Percentiles rank a stretch among this genome's conserved stretches.
phyloP scores from a whole-genome alignment of 2,329 filamentous ascomycete species.

The Fusarium sp. region DNA sequence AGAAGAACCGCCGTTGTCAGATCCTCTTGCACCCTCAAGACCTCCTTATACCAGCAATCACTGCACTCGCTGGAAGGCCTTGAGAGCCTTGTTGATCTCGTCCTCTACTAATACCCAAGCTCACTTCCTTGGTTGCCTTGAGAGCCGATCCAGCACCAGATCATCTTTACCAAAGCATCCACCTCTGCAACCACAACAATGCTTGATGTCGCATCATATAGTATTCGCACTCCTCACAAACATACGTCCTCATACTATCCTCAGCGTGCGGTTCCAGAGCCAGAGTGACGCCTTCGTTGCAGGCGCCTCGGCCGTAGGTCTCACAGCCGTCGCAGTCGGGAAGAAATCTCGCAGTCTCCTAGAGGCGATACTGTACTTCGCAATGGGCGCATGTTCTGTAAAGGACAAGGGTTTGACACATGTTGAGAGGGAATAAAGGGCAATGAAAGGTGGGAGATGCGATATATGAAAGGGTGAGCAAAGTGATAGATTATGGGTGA shows the following conservation, averaged over 20 bases:
- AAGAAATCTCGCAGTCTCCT: conserved; percentile 35
- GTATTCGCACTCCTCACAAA: conserved; percentile 22
- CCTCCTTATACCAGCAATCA: not conserved
- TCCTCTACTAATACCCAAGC: not conserved
- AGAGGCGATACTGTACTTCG: conserved; percentile 26
- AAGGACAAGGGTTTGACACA: conserved; percentile 35
- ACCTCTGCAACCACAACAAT: conserved; percentile 19
- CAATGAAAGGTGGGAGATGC: not conserved
- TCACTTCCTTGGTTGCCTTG: not conserved
- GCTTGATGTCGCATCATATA: conserved; percentile 16
- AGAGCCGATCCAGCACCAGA: not conserved
- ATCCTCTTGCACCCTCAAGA: not conserved
- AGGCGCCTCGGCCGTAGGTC: conserved; percentile 29
- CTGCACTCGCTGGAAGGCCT: not conserved
- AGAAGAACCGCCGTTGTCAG: not conserved
- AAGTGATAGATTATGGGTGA: not conserved
- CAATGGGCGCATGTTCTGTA: conserved; percentile 37
- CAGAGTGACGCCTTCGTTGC: conserved; percentile 30
- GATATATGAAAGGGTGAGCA: not conserved
- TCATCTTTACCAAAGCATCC: conserved; percentile 16
- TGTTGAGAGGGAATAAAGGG: not conserved
- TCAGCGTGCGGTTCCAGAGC: conserved; percentile 24
- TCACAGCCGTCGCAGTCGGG: conserved; percentile 37
- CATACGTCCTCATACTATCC: conserved; percentile 21
- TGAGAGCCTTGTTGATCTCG: not conserved